Base-by-base conservation (phyloP, 352 stramenopile species). In the Phytopythium aichiense region DNA sequence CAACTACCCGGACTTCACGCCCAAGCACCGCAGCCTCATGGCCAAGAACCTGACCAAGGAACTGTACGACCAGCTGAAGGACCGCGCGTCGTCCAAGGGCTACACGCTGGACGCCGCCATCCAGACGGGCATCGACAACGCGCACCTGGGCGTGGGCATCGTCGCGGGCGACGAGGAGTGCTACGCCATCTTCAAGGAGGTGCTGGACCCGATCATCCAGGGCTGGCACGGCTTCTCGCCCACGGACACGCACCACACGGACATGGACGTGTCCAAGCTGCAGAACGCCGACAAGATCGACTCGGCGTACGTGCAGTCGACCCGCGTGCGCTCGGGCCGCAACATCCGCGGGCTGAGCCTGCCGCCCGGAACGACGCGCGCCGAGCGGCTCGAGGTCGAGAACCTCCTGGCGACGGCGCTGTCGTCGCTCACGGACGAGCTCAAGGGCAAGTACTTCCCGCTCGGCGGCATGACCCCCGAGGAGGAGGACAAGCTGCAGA, bases 391-490 rank as follows among this genome's bases (percentile, higher is more conserved):
- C 9, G 71, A 92, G 58, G 75, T 98, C 40, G 90, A 98, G 72
- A 75, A 82, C 48, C 59, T 98, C 16, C 77, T 98, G 25, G 72
- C 79, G 2, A 91, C 85, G 37, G 93, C 84, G 45, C 69, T 96
- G 15, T 69, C 73, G 13, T 60, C 83, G 9, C 81, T 97, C 28
- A 70, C 75, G 0, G 79, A 87, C 0, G 87, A 95, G 46, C 76
- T 95, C 9, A 72, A 88, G 59, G 93, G 94, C 48, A 95, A 87
- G 51, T 98, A 97, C 68, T 81, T 90, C 43, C 81, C 88, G 15
- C 71, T 98, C 7, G 85, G 85, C 60, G 84, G 85, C 55, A 97
- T 98, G 86, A 94, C 86, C 0, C 95, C 95, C 62, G 79, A 92
- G 45, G 81, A 97, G 56, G 91, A 97, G 61, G 78, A 97, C 25